Conservation (phyloP, 2,329 filamentous ascomycete species). For the Neurospora crassa region DNA sequence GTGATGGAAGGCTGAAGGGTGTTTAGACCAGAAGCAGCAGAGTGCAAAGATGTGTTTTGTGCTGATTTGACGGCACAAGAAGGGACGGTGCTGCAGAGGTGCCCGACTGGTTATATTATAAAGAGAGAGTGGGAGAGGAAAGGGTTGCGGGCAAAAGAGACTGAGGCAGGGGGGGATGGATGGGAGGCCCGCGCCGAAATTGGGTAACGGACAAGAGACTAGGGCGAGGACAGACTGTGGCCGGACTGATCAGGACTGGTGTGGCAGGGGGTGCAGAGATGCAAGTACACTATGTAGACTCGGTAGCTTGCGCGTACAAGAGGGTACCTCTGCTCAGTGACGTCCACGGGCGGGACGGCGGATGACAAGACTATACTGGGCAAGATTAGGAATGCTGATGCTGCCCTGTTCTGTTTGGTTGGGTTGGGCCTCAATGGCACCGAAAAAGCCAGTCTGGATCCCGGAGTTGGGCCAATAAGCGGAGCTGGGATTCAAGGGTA, state of each 20-base stretch:
- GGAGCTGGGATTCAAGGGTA: slow-evolving; percentile 8
- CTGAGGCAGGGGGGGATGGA: neutral
- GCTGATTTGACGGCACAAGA: slow-evolving; percentile 23
- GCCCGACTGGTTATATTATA: slow-evolving; percentile 22
- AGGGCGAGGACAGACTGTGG: neutral
- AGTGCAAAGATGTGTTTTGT: slow-evolving; percentile 21
- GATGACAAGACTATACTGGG: slow-evolving; percentile 10
- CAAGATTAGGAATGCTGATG: slow-evolving; percentile 11
- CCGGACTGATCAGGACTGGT: slow-evolving; percentile 6
- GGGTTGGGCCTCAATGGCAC: slow-evolving; percentile 18
- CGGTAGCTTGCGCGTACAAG: slow-evolving; percentile 12
- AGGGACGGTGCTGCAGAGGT: slow-evolving; percentile 21
- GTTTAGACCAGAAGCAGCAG: slow-evolving; percentile 15
- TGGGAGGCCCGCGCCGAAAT: neutral
- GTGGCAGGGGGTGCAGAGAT: slow-evolving; percentile 9
- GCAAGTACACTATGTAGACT: slow-evolving; percentile 13
- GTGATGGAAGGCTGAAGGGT: slow-evolving; percentile 11
- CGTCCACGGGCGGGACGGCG: slow-evolving; percentile 6
- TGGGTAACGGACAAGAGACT: neutral
- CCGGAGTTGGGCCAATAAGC: slow-evolving; percentile 3
- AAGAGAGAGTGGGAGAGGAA: slow-evolving; percentile 7
- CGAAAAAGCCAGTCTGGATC: slow-evolving; percentile 4
- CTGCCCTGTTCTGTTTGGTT: slow-evolving; percentile 8
- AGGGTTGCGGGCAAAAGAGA: slow-evolving; percentile 10
- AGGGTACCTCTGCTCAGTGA: slow-evolving; percentile 4